Evolutionary conservation across 345 rosid genomes (phyloP).

Genomic region (Combretum micranthum): DNA sequence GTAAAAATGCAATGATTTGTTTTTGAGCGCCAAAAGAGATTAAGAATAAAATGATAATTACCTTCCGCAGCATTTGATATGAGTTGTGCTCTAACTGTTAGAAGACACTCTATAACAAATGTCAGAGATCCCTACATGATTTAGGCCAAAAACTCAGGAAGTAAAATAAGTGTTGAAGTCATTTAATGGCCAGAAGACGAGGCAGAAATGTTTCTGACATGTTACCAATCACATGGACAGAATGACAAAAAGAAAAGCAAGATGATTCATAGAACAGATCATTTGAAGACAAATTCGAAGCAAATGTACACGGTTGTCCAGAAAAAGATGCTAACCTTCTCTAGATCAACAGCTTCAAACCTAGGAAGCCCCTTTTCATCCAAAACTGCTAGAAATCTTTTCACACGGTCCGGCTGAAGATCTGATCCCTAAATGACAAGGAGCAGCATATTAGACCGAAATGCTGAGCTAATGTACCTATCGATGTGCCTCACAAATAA

Average conservation of each 20-base stretch:
- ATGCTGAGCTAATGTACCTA: too few relatives aligned
- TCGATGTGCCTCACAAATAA: not conserved
- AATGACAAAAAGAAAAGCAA: not conserved
- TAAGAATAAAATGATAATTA: conserved; percentile 2
- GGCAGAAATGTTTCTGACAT: not conserved
- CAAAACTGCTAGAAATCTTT: conserved; percentile 49
- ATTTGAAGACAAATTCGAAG: not conserved
- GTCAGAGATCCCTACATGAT: conserved; percentile 46
- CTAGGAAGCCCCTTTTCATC: conserved; percentile 60
- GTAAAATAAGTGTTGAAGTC: not conserved
- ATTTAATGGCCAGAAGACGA: not conserved
- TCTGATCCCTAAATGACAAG: conserved; percentile 4
- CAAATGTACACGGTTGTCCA: not conserved
- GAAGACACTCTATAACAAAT: conserved; percentile 42
- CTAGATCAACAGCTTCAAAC: conserved; percentile 59
- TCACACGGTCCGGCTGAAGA: conserved; percentile 37
- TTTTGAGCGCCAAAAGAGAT: not conserved
- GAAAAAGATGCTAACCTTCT: conserved; percentile 47
- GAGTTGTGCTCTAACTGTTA: conserved; percentile 26
- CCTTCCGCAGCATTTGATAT: conserved; percentile 17
- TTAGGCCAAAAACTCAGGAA: conserved; percentile 7
- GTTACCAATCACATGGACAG: not conserved
- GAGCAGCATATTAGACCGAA: not conserved
- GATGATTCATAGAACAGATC: not conserved
- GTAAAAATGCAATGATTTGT: too few relatives aligned